These are phyloP conservation scores for Psilocybe tampanensis DNA, from an alignment of 768 basidiomycete genomes.

Conservation along the genomic window DNA sequence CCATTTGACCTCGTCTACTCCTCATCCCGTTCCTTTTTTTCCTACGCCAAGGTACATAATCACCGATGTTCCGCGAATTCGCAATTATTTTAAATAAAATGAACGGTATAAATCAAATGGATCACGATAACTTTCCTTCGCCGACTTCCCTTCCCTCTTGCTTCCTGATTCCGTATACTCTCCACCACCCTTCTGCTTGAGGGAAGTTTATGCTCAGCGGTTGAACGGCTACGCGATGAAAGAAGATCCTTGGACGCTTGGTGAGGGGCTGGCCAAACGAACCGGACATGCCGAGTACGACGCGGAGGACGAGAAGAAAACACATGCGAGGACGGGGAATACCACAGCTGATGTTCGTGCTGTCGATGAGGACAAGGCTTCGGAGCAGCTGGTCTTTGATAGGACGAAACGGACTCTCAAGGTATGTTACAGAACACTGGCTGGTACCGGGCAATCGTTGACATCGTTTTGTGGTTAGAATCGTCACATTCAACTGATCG, in stretches of 20 bases:
- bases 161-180: not conserved
- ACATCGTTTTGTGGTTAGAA: constrained; percentile 29
- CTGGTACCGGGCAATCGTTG: no score
- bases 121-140: not conserved
- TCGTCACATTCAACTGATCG: constrained; percentile 55
- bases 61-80: not conserved
- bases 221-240: not conserved
- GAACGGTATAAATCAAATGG: not conserved
- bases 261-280: not conserved
- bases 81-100: not conserved
- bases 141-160: not conserved
- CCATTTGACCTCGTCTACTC: not conserved
- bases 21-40: not conserved
- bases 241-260: not conserved
- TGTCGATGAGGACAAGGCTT: no score
- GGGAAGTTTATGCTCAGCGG: not conserved
- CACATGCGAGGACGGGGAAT: no score
- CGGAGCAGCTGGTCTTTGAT: no score
- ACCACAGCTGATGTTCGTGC: no score
- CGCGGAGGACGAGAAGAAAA: no score
- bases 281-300: no score
- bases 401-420: no score
- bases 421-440: no score
- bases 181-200: not conserved
- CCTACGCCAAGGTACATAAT: not conserved